phyloP scores from a whole-genome alignment of 495 filamentous ascomycete species.

The Penicillium pancosmium region DNA sequence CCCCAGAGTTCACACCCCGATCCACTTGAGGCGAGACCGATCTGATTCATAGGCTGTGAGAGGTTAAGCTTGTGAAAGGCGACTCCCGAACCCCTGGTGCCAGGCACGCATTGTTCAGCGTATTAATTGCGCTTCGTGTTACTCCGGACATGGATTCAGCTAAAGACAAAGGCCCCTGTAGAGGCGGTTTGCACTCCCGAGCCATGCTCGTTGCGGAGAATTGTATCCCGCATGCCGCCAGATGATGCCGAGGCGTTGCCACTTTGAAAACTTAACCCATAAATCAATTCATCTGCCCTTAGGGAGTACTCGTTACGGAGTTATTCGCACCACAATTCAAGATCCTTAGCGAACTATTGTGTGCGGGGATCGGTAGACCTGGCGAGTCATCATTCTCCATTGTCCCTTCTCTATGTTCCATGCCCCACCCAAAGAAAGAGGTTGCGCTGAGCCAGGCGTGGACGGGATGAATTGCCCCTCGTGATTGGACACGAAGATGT shows the following conservation, averaged over 20 bases:
- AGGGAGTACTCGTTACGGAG: no score
- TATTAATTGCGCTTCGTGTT: neutral
- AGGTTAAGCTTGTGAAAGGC: constrained; percentile 13
- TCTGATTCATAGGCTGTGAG: constrained; percentile 17
- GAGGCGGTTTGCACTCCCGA: neutral
- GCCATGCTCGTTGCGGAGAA: neutral
- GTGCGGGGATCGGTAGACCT: neutral
- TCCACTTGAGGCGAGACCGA: constrained; percentile 25
- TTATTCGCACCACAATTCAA: neutral
- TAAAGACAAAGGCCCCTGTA: neutral
- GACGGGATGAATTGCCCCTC: neutral
- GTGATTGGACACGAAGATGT: neutral
- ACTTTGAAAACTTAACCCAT: neutral
- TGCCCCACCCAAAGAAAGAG: neutral
- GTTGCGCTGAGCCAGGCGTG: neutral
- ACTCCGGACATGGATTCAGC: neutral
- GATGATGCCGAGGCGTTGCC: neutral
- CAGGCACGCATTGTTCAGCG: constrained; percentile 6
- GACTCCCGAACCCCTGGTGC: constrained; percentile 6
- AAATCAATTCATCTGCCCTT: neutral
- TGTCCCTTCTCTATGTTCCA: no score
- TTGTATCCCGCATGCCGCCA: neutral
- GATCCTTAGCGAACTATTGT: neutral
- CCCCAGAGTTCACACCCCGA: constrained; percentile 28
- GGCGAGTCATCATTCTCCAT: neutral